phyloP scores from a whole-genome alignment of 1,284 basidiomycete species.

The Pulchroboletus neoregius region DNA sequence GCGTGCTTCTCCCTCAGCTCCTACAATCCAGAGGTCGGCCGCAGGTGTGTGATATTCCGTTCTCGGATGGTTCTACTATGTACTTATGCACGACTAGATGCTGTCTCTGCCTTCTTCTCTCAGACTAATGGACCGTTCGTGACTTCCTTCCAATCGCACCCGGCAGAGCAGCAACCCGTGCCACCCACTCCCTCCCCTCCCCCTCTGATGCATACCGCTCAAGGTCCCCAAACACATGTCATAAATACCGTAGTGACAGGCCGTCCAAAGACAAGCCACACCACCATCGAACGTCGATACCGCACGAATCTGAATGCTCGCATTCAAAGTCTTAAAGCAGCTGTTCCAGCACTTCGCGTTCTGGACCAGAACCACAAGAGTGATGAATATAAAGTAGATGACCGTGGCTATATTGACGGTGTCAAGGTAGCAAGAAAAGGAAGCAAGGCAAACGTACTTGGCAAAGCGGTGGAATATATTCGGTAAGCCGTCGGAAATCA shows the following conservation, averaged over 20 bases:
- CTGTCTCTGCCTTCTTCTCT: conserved; percentile 15
- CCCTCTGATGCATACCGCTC: conserved; percentile 33
- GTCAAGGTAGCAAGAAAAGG: conserved; percentile 81
- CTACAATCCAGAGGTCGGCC: background rate
- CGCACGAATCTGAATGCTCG: conserved; percentile 88
- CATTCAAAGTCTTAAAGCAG: conserved; percentile 76
- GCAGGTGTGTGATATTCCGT: conserved; percentile 15
- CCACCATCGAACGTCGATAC: conserved; percentile 87
- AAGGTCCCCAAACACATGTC: conserved; percentile 26
- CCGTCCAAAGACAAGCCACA: conserved; percentile 84
- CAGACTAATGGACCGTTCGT: conserved; percentile 33
- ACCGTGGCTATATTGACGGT: conserved; percentile 74
- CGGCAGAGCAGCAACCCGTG: conserved; percentile 21
- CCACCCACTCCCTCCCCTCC: conserved; percentile 35
- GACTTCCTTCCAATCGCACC: conserved; percentile 23
- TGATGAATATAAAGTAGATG: conserved; percentile 56
- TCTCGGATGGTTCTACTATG: background rate
- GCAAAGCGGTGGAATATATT: conserved; percentile 82
- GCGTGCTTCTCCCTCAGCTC: conserved; percentile 20
- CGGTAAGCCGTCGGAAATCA: conserved; percentile 34
- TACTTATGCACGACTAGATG: conserved; percentile 15
- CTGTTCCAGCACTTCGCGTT: conserved; percentile 78
- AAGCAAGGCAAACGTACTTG: conserved; percentile 79
- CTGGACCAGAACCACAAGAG: conserved; percentile 54
- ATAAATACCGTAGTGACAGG: conserved; percentile 31